Evolutionary conservation across 2,329 filamentous ascomycete species (phyloP).

Genomic region (Cryphonectria nitschkei): DNA sequence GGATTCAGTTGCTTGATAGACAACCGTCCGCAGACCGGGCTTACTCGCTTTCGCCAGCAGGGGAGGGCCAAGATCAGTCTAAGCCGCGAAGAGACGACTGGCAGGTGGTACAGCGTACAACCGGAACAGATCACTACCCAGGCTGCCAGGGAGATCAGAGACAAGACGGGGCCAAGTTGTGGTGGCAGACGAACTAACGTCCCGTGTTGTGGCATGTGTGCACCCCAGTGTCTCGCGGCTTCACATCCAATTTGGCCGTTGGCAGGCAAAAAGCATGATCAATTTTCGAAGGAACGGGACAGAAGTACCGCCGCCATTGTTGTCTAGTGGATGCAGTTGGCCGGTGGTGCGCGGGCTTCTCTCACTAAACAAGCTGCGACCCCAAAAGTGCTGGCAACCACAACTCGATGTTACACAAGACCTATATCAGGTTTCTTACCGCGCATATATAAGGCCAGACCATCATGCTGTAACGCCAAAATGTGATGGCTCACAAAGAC

Average conservation of each 20-base stretch:
- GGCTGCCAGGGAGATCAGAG: background rate
- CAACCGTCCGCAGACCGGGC: conserved; percentile 13
- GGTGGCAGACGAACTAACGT: background rate
- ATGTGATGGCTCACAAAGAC: conserved; percentile 27
- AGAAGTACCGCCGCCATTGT: background rate
- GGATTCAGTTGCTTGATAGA: conserved; percentile 21
- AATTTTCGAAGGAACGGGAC: background rate
- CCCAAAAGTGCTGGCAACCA: background rate
- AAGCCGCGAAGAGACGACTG: conserved; percentile 9
- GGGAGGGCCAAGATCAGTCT: conserved; percentile 16
- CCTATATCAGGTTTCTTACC: conserved; percentile 15
- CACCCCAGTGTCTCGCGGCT: conserved; percentile 18
- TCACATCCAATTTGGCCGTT: conserved; percentile 25
- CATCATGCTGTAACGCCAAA: conserved; percentile 17
- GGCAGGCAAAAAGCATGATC: background rate
- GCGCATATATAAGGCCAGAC: conserved; percentile 21
- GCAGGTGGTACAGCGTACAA: background rate
- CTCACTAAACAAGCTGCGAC: background rate
- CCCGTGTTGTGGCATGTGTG: conserved; percentile 6
- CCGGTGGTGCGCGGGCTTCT: background rate
- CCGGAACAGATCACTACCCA: background rate
- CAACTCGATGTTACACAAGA: background rate
- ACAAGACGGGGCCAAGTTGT: background rate
- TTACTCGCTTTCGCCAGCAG: conserved; percentile 6
- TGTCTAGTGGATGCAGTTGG: background rate